Conservation (phyloP, 495 filamentous ascomycete genomes). For the Oidiodendron maius region DNA sequence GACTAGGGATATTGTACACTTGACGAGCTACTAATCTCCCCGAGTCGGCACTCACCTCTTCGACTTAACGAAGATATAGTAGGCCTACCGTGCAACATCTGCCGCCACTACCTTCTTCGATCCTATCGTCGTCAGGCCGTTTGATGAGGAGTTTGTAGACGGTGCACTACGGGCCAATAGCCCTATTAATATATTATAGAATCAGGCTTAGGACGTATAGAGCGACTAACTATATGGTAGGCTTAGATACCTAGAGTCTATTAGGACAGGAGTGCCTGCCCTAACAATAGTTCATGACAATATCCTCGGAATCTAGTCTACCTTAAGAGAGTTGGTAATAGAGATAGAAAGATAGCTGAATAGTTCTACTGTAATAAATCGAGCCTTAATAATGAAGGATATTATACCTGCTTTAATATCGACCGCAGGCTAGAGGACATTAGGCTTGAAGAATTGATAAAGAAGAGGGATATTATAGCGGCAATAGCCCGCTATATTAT, state of each 20-base stretch:
- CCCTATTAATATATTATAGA: conserved; percentile 25
- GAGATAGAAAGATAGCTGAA: conserved; percentile 38
- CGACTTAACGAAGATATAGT: conserved; percentile 27
- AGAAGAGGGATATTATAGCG: conserved; percentile 31
- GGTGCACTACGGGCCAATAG: conserved; percentile 36
- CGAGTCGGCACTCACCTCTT: neutral
- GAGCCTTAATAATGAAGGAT: conserved; percentile 24
- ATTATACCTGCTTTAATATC: conserved; percentile 42
- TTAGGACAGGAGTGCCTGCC: conserved; percentile 37
- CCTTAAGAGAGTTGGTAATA: conserved; percentile 23
- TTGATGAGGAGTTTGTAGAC: conserved; percentile 31
- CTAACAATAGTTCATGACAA: conserved; percentile 22
- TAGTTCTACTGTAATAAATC: conserved; percentile 32
- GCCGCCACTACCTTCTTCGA: conserved; percentile 42
- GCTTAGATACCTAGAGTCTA: conserved; percentile 34
- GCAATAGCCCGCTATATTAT: conserved; percentile 34
- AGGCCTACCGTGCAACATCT: conserved; percentile 39
- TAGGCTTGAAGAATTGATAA: conserved; percentile 31
- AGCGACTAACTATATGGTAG: neutral
- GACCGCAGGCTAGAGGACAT: conserved; percentile 36
- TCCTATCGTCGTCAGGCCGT: conserved; percentile 32
- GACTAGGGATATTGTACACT: conserved; percentile 31
- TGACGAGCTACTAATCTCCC: conserved; percentile 16
- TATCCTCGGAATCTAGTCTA: conserved; percentile 25
- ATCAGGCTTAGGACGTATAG: conserved; percentile 2